A percentile compares a stretch with the other conserved stretches of the same genome.
phyloP scores from a whole-genome alignment of 2,329 filamentous ascomycete species.

The Phialophora chinensis region DNA sequence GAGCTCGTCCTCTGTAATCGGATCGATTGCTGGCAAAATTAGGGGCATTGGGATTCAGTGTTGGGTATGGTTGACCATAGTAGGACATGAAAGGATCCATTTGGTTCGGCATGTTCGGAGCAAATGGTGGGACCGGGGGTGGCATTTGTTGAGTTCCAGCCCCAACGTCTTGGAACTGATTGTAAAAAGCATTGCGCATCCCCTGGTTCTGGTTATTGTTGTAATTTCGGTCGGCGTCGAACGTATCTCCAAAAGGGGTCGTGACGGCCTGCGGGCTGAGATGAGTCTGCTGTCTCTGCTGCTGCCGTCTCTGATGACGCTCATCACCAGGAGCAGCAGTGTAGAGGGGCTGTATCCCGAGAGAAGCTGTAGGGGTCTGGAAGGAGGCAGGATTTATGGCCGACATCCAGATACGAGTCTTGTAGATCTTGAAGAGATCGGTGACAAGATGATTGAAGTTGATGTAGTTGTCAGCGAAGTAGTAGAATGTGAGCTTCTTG shows the following conservation, averaged over 20 bases:
- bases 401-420: conserved; percentile 99
- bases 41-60: conserved; percentile 33
- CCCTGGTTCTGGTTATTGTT: conserved; percentile 28
- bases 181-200: conserved; percentile 31
- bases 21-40: conserved; percentile 38
- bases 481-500: conserved; percentile 99
- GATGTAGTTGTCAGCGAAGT: conserved; percentile 97
- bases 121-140: conserved; percentile 42
- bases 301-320: conserved; percentile 32
- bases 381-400: conserved; percentile 98
- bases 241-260: conserved; percentile 35
- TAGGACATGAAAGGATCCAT: conserved; percentile 40
- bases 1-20: conserved; percentile 34
- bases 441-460: conserved; percentile 96
- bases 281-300: conserved; percentile 39
- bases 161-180: conserved; percentile 33
- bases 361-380: conserved; percentile 70
- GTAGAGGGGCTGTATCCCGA: conserved; percentile 64
- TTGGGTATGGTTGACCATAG: conserved; percentile 42
- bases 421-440: conserved; percentile 98
- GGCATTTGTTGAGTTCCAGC: conserved; percentile 42
- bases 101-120: conserved; percentile 39
- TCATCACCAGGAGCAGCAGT: conserved; percentile 32
- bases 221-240: conserved; percentile 35
- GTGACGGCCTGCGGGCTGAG: conserved; percentile 31